Base-by-base conservation (phyloP, 495 filamentous ascomycete species). In the Penicillium fimorum region DNA sequence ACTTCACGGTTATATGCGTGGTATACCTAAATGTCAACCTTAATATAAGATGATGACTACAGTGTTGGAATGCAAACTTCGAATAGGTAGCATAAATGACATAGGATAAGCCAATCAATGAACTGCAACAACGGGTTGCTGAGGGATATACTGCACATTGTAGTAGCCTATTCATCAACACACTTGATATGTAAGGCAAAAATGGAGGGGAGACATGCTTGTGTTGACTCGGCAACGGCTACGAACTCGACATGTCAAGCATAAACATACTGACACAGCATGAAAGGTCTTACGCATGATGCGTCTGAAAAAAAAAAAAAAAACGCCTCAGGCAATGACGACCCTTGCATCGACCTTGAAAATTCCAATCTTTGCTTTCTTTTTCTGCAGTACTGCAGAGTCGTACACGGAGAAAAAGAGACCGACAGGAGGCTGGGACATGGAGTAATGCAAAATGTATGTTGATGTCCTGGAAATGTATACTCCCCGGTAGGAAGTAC, bases 201-300 rank as follows among this genome's bases (percentile, higher is more conserved):
- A 47, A 44, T 12, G 18, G 45, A 58, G 17, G 25, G 49, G 30
- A 40, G 20, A 25, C 52, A 46, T 46, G 18, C n/a, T 30, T 13
- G 15, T 49, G 60, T 62, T 62, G 60, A 59, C 60, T 62, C 47
- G 56, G 60, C 60, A 62, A 62, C 60, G 27, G 52, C 33, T 50
- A 52, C 18, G 50, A 38, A 60, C 35, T 47, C 30, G 56, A 62
- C 52, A 53, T 59, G 52, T 62, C 60, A 42, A 44, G n/a, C 22
- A 32, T 30, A n/a, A 38, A 38, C 35, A 38, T 38, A 17, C 15
- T 38, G n/a, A 51, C 37, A 59, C 38, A 41, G 17, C 49, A 18
- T 30, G 25, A 40, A 41, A 32, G 24, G 32, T 37, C 1, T 17
- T 18, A 15, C 48, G 2, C 18, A 17, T 9, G 50, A 54, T 54